A percentile compares a stretch with the other conserved stretches of the same genome.
These are phyloP conservation scores for Hyaloperonospora brassicae DNA, from an alignment of 352 stramenopile species.

Conservation along the genomic window DNA sequence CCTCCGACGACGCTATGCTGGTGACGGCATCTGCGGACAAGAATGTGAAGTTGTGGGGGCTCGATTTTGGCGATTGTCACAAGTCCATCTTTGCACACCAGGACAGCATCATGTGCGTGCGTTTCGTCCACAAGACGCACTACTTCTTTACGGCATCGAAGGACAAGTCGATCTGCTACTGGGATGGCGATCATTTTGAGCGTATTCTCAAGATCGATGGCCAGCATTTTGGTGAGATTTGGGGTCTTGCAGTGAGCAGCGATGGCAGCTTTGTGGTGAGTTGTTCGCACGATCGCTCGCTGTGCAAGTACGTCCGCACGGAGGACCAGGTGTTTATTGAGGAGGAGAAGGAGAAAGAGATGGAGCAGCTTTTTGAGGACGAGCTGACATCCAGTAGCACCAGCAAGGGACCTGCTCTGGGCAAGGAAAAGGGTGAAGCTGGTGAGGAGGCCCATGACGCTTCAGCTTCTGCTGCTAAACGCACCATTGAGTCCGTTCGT, in stretches of 20 bases:
- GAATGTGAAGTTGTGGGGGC: constrained; percentile 98
- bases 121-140: constrained; percentile 94
- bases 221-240: constrained; percentile 80
- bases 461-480: constrained; percentile 87
- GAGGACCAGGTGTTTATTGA: constrained; percentile 96
- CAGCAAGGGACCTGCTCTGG: constrained; percentile 49
- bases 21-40: constrained; percentile 97
- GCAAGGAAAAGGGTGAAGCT: constrained; percentile 42
- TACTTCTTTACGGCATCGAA: constrained; percentile 98
- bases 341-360: constrained; percentile 94
- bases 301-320: constrained; percentile 96
- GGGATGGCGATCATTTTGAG: constrained; percentile 98
- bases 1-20: constrained; percentile 94
- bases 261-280: constrained; percentile 93
- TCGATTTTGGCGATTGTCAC: constrained; percentile 99
- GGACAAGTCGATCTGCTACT: constrained; percentile 96
- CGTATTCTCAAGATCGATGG: constrained; percentile 76
- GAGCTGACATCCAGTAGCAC: constrained; percentile 80
- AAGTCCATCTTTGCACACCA: constrained; percentile 97
- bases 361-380: constrained; percentile 93
- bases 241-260: constrained; percentile 83
- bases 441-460: constrained; percentile 34
- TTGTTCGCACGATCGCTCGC: constrained; percentile 93
- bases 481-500: constrained; percentile 89
- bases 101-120: constrained; percentile 95